phyloP scores from a whole-genome alignment of 176 grass and related monocot species.

The Aegilops tauschii region DNA sequence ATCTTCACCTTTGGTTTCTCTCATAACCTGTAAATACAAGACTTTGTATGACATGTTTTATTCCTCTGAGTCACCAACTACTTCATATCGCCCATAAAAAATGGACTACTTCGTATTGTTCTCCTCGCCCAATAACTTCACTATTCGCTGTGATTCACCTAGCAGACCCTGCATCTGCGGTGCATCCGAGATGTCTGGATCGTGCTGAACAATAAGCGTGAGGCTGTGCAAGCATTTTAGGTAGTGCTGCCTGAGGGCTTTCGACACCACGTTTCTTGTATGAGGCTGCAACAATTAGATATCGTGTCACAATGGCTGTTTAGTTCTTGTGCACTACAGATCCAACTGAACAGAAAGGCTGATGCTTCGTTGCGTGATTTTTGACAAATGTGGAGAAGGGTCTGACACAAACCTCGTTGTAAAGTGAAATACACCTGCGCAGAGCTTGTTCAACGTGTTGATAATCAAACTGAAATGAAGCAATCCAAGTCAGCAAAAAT shows the following conservation, averaged over 20 bases:
- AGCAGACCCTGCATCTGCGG: slow-evolving; percentile 11
- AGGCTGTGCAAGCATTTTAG: neutral
- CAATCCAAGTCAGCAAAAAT: neutral
- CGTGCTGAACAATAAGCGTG: neutral
- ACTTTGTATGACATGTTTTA: neutral
- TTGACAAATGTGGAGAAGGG: neutral
- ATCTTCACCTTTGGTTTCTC: neutral
- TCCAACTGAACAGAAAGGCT: neutral
- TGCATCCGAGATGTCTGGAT: neutral
- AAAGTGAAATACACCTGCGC: slow-evolving; percentile 68
- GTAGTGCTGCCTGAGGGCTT: neutral
- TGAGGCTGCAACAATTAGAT: slow-evolving; percentile 8
- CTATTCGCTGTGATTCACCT: slow-evolving; percentile 4
- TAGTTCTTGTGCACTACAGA: neutral
- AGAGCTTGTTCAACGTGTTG: slow-evolving; percentile 54
- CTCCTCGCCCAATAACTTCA: neutral
- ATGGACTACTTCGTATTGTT: neutral
- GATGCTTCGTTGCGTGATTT: neutral
- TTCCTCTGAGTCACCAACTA: neutral
- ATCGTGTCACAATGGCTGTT: neutral
- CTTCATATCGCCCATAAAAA: neutral
- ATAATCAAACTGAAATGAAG: slow-evolving; percentile 53
- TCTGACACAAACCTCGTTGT: slow-evolving; percentile 52
- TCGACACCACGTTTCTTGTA: neutral
- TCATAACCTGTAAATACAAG: neutral